A percentile compares a stretch with the other conserved stretches of the same genome.
phyloP scores from a whole-genome alignment of 148 eudicot species.

The Suaeda aralocaspica region DNA sequence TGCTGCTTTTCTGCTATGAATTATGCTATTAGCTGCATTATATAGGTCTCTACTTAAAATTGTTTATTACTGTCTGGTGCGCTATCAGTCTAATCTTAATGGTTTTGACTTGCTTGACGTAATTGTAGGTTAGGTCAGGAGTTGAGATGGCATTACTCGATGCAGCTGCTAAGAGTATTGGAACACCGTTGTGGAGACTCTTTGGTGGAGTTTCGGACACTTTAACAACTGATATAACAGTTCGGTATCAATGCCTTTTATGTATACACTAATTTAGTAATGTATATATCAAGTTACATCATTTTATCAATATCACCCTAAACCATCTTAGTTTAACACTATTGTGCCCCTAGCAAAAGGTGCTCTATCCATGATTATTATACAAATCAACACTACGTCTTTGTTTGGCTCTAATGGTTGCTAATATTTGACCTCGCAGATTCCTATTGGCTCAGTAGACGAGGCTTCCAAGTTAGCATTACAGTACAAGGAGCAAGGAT shows the following conservation, averaged over 20 bases:
- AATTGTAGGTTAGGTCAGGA: slow-evolving; percentile 78
- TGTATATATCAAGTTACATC: too few relatives aligned
- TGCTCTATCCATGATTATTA: background rate
- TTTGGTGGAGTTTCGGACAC: slow-evolving; percentile 82
- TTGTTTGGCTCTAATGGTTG: background rate
- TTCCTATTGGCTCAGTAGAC: slow-evolving; percentile 66
- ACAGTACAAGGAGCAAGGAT: slow-evolving; percentile 57
- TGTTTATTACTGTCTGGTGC: background rate
- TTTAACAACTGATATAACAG: slow-evolving; percentile 78
- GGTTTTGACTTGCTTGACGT: background rate
- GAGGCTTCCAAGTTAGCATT: slow-evolving; percentile 73
- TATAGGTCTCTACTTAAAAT: background rate
- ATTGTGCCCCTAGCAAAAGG: background rate
- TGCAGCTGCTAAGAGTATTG: slow-evolving; percentile 77
- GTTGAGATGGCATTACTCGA: slow-evolving; percentile 95
- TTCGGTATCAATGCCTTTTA: slow-evolving; percentile 29
- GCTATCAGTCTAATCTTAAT: background rate
- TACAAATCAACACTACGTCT: background rate
- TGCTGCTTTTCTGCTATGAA: background rate
- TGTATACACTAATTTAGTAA: background rate
- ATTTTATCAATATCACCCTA: background rate
- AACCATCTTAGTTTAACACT: background rate
- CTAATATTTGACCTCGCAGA: slow-evolving; percentile 35
- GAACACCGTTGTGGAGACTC: slow-evolving; percentile 73
- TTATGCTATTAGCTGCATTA: background rate